Evolutionary conservation across 2,329 filamentous ascomycete species (phyloP).

Genomic region (Dactylonectria estremocensis): DNA sequence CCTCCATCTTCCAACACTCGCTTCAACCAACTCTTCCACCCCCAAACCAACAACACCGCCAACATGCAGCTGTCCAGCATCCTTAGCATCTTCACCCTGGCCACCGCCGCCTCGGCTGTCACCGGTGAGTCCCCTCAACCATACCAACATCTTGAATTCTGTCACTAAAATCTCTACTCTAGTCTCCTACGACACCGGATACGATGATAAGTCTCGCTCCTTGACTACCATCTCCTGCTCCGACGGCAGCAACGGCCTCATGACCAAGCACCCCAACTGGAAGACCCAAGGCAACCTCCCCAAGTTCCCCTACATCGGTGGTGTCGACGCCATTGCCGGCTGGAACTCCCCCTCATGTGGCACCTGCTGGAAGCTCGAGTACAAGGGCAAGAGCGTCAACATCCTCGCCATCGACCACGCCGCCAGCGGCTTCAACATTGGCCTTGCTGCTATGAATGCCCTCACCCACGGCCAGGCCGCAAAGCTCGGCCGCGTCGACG

Average conservation of each 20-base stretch:
- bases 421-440: slow-evolving; percentile 68
- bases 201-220: slow-evolving; percentile 72
- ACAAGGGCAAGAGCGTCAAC: slow-evolving; percentile 65
- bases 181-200: slow-evolving; percentile 81
- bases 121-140: slow-evolving; percentile 46
- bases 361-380: slow-evolving; percentile 70
- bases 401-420: slow-evolving; percentile 70
- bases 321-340: slow-evolving; percentile 63
- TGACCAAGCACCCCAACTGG: slow-evolving; percentile 71
- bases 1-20: slow-evolving; percentile 14
- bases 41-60: slow-evolving; percentile 36
- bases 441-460: slow-evolving; percentile 67
- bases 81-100: slow-evolving; percentile 57
- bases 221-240: slow-evolving; percentile 76
- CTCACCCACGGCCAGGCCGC: slow-evolving; percentile 69
- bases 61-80: slow-evolving; percentile 63
- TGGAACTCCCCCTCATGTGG: slow-evolving; percentile 73
- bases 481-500: slow-evolving; percentile 68
- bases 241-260: slow-evolving; percentile 77
- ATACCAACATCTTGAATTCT: not conserved
- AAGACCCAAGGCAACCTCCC: slow-evolving; percentile 66
- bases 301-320: slow-evolving; percentile 69
- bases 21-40: slow-evolving; percentile 29
- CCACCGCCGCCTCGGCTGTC: slow-evolving; percentile 56
- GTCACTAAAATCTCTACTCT: slow-evolving; percentile 34